A percentile compares a stretch with the other conserved stretches of the same genome.
Evolutionary conservation across 208 protist species (phyloP).

Genomic region (Leishmania turanica): DNA sequence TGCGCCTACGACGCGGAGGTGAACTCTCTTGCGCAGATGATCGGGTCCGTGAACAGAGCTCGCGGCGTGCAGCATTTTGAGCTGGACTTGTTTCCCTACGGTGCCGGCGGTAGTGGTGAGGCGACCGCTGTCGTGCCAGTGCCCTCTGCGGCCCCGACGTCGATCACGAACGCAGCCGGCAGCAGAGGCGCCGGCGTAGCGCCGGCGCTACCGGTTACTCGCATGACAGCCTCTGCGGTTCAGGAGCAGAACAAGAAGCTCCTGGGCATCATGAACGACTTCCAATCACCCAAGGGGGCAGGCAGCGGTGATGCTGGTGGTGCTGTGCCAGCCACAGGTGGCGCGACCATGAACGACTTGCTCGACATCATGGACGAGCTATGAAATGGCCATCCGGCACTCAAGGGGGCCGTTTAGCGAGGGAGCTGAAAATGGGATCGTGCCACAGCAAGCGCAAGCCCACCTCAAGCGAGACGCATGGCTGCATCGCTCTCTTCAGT

Average conservation of each 20-base stretch:
- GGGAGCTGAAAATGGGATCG: background rate
- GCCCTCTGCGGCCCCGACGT: background rate
- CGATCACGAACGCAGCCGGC: background rate
- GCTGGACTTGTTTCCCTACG: slow-evolving; percentile 53
- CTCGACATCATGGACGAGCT: slow-evolving; percentile 90
- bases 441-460: background rate
- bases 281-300: slow-evolving; percentile 13
- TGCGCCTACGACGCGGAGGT: slow-evolving; percentile 53
- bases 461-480: background rate
- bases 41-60: slow-evolving; percentile 22
- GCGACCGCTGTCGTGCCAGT: background rate
- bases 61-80: slow-evolving; percentile 35
- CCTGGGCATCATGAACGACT: slow-evolving; percentile 49
- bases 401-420: background rate
- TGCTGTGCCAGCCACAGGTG: background rate
- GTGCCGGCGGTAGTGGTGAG: background rate
- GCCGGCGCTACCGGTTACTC: slow-evolving; percentile 25
- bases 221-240: slow-evolving; percentile 44
- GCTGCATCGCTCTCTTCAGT: background rate
- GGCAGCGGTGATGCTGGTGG: background rate
- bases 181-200: background rate
- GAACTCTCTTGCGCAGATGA: slow-evolving; percentile 58
- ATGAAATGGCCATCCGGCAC: slow-evolving; percentile 20
- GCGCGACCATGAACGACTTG: slow-evolving; percentile 36
- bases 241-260: slow-evolving; percentile 58